Percentiles rank a stretch among this genome's conserved stretches.
Evolutionary conservation across 805 yeast genomes (phyloP).

Genomic region (Suhomyces emberorum): DNA sequence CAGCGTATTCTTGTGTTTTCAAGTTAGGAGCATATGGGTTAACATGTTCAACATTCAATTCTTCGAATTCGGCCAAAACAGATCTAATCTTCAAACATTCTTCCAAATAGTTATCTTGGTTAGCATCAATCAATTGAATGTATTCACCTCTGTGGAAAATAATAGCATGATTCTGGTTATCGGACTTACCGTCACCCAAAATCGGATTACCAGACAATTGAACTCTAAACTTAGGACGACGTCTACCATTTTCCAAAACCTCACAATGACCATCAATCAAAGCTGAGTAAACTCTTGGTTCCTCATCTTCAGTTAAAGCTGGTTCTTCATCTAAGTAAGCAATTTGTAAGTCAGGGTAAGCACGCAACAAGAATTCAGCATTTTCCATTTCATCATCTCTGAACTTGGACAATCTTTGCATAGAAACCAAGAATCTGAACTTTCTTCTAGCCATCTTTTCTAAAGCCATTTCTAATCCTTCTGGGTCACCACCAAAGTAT

Average conservation of each 20-base stretch:
- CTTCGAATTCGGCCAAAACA: slow-evolving; percentile 80
- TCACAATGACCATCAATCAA: slow-evolving; percentile 81
- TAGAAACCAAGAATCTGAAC: slow-evolving; percentile 75
- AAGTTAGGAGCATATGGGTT: slow-evolving; percentile 78
- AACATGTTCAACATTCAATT: slow-evolving; percentile 67
- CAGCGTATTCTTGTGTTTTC: slow-evolving; percentile 51
- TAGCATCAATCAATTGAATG: slow-evolving; percentile 80
- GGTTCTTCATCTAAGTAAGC: slow-evolving; percentile 95
- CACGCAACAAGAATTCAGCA: slow-evolving; percentile 76
- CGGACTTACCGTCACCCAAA: slow-evolving; percentile 86
- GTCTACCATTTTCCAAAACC: slow-evolving; percentile 54
- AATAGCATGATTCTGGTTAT: slow-evolving; percentile 78
- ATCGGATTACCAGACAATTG: slow-evolving; percentile 82
- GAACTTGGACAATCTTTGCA: slow-evolving; percentile 79
- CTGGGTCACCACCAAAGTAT: slow-evolving; percentile 98
- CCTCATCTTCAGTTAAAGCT: slow-evolving; percentile 65
- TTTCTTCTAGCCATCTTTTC: slow-evolving; percentile 85
- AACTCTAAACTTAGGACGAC: slow-evolving; percentile 71
- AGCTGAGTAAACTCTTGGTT: slow-evolving; percentile 69
- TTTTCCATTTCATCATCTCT: slow-evolving; percentile 72
- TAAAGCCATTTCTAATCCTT: slow-evolving; percentile 90
- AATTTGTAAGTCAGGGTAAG: slow-evolving; percentile 82
- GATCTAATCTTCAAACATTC: slow-evolving; percentile 83
- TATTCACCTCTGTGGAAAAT: slow-evolving; percentile 84
- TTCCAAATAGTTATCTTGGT: slow-evolving; percentile 82